Evolutionary conservation across 106 monocot genomes (phyloP).

Genomic region (Alisma plantagoaquatica): DNA sequence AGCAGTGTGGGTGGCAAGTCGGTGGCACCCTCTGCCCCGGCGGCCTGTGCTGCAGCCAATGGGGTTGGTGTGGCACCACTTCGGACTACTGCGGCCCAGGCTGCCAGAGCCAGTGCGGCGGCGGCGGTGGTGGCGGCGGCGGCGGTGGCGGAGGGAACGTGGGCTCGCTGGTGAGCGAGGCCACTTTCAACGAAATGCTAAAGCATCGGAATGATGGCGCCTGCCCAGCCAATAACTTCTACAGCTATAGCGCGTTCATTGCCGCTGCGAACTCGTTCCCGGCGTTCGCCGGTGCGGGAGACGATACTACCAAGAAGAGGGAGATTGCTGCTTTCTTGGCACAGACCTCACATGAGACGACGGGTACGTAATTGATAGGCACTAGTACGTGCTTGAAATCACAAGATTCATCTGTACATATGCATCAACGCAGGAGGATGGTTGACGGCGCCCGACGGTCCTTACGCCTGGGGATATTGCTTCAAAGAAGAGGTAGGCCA

Average conservation of each 20-base stretch:
- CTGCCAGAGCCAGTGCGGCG: no score
- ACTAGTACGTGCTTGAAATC: conserved; percentile 6
- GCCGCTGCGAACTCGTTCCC: not conserved
- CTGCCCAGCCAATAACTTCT: not conserved
- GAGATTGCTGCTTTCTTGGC: not conserved
- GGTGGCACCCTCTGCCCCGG: no score
- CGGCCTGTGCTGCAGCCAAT: no score
- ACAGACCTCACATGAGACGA: not conserved
- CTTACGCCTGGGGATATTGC: no score
- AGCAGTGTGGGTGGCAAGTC: no score
- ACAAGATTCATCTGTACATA: conserved; percentile 6
- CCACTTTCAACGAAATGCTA: not conserved
- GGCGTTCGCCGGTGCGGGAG: not conserved
- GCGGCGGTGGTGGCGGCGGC: no score
- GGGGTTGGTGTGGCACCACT: no score
- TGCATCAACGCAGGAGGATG: not conserved
- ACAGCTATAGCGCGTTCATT: not conserved
- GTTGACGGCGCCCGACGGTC: conserved; percentile 4
- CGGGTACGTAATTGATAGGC: no score
- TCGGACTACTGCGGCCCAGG: no score
- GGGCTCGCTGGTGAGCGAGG: no score
- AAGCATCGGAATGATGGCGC: not conserved
- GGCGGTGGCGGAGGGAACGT: no score
- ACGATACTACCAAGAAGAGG: not conserved
- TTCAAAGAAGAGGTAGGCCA: no score